Base-by-base conservation (phyloP, 2,329 filamentous ascomycete species). In the Sporothrix pallida region DNA sequence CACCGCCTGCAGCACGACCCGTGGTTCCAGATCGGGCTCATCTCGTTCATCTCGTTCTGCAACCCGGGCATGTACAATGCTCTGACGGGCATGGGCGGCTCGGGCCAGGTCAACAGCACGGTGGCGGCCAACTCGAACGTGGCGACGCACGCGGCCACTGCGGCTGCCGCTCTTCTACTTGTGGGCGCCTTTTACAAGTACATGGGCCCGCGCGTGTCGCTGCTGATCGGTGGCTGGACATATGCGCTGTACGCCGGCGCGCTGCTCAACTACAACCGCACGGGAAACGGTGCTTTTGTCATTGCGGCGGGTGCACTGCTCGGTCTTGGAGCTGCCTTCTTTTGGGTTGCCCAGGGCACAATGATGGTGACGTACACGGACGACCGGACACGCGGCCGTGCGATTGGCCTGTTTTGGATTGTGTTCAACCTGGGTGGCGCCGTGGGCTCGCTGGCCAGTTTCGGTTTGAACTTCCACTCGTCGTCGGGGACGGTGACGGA, bases 381-480 rank as follows among this genome's bases (percentile, higher is more conserved):
- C 23, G 94, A 97, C 83, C 82, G 89, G 52, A 88, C 89, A 76
- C 97, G 97, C 86, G 95, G 95, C 56, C 90, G 91, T 74, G 97
- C 94, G 81, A 97, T 97, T 81, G 92, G 92, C 74, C 90, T 90
- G 84, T 97, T 97, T 83, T 97, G 95, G 95, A 90, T 94, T 81
- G 96, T 98, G 79, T 98, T 97, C 87, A 97, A 97, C 82, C 82
- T 95, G 74, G 94, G 95, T 78, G 94, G 91, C 78, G 94, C 97
- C 75, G 93, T 98, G 81, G 95, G 95, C 75, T 90, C 91, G 79
- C 82, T 91, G 78, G 92, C 94, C 75, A 91, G 91, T 26, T 87
- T 94, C 5, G 91, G 87, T 74, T 87, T 92, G 81, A 93, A 93
- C 82, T 74, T 72, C 72, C 70, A 71, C 70, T 72, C 74, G 60